Evolutionary conservation across 768 basidiomycete genomes (phyloP), one percentile per base, ranked within the genome.

Genomic region (Tulasnella sp.): DNA sequence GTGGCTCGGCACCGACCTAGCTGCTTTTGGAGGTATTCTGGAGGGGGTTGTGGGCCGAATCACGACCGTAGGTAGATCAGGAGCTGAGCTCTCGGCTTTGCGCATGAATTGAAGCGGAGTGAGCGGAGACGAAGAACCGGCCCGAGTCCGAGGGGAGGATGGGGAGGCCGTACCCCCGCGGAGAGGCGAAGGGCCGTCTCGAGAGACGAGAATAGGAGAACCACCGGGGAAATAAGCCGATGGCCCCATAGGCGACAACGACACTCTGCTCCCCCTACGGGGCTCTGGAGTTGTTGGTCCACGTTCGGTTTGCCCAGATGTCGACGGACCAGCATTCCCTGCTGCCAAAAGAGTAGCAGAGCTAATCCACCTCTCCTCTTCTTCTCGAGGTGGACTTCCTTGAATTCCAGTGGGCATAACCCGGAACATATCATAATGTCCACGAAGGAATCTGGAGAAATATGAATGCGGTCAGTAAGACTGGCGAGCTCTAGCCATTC

Each of bases 101-200:
- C 94, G 87, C 79, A 97, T 88, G 83, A 94, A 96, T 81, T 96
- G 93, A 67, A 97, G 83, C 0, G 94, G 89, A 9, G 90, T 89
- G 72, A 94, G 82, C 14, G 94, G 92, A 0, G 93, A 93, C 1
- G 86, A 85, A 34, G 93, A 93, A 0, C 86, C 85, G 36, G 89
- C 88, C 76, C 91, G 88, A 3, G 89, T 86, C 76, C 82, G 84
- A 45, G 86, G 78, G 0, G 86, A 86, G n/a, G 74, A n/a, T 17
- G 52, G 36, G 31, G 40, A 54, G 12, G 75, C 69, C 36, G 34
- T 36, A 19, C 17, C 34, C 2, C 38, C 25, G 19, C 36, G 67
- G 70, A 71, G 39, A 6, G 70, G 70, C 38, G 69, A 72, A 22
- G 12, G 74, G n/a, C 37, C 39, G 38, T 36, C 31, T 38, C 58